Conservation (phyloP, 2,329 filamentous ascomycete genomes). For the Monosporascus sp. region DNA sequence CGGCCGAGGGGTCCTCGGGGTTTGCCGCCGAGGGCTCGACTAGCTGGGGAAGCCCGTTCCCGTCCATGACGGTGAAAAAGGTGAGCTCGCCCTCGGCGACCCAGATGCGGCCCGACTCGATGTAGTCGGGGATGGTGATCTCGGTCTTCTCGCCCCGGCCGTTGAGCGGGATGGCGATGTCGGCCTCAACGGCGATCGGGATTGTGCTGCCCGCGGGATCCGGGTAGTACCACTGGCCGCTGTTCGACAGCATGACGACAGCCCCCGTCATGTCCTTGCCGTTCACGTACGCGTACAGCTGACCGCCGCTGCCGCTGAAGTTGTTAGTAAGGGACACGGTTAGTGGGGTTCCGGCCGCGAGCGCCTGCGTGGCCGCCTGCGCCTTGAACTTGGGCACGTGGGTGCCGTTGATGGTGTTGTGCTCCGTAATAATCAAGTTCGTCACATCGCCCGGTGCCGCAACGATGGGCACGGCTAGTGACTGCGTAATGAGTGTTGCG, state of each 20-base stretch:
- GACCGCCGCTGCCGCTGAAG: constrained; percentile 28
- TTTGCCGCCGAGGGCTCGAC: constrained; percentile 39
- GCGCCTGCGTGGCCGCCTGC: not conserved
- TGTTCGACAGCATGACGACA: constrained; percentile 28
- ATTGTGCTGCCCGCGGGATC: constrained; percentile 15
- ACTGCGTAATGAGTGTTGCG: constrained; percentile 15
- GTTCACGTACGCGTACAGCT: constrained; percentile 37
- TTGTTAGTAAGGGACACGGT: constrained; percentile 29
- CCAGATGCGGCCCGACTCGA: constrained; percentile 28
- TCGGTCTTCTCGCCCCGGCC: constrained; percentile 23
- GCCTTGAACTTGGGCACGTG: not conserved
- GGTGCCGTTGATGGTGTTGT: constrained; percentile 37
- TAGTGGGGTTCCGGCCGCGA: constrained; percentile 10
- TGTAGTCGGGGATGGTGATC: constrained; percentile 27
- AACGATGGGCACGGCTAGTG: constrained; percentile 29
- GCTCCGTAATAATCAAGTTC: constrained; percentile 30
- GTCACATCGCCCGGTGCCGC: constrained; percentile 24
- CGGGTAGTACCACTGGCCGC: constrained; percentile 31
- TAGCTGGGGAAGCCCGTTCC: constrained; percentile 21
- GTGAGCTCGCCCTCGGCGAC: constrained; percentile 28
- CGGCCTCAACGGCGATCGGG: constrained; percentile 21
- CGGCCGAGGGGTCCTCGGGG: constrained; percentile 29
- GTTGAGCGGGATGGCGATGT: constrained; percentile 33
- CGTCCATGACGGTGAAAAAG: constrained; percentile 24
- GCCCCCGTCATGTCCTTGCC: constrained; percentile 27